Base-by-base conservation (phyloP, 345 rosid genomes). In the Bruguiera parviflora region DNA sequence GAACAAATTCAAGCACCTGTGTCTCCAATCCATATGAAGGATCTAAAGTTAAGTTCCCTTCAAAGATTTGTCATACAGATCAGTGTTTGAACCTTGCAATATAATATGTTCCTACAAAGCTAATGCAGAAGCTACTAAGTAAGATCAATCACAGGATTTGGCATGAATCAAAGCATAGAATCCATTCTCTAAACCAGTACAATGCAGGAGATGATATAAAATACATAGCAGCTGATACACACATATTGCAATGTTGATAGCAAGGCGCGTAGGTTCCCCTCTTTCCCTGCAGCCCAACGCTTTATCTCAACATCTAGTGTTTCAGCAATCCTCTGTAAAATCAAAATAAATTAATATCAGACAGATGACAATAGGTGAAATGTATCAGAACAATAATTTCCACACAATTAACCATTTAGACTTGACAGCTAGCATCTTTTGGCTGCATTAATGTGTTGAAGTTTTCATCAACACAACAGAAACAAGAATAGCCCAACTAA, bases 231-330 rank as follows among this genome's bases (percentile, higher is more conserved):
- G 37, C 27, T 62, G 66, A 35, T 9, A 82, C 93, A 5, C 70
- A 95, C 97, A 85, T 95, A 92, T 87, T 95, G 98, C 82, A 95
- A 53, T 13, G 97, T 95, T 28, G 99, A 89, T 63, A 95, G 84
- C 77, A 95, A 76, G 74, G 97, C 96, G 55, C 96, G 96, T 56
- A 95, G 77, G 77, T 90, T 95, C 80, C 96, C 96, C 70, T 92
- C 98, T 73, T 90, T 95, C 69, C 94, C 97, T 22, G 90, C 88
- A 82, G 96, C 89, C 99, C 99, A 95, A 70, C 99, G 91, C 87
- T 78, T 92, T 79, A 95, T 89, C 87, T 95, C 99, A 63, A 66
- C 71, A 84, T 95, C 99, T 66, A 92, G 72, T 43, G 97, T 83
- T 81, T 80, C 98, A 22, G 84, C 84, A 65, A 92, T 83, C 65